Evolutionary conservation across 2,329 filamentous ascomycete species (phyloP).

Genomic region (Akanthomyces uredinophilus): DNA sequence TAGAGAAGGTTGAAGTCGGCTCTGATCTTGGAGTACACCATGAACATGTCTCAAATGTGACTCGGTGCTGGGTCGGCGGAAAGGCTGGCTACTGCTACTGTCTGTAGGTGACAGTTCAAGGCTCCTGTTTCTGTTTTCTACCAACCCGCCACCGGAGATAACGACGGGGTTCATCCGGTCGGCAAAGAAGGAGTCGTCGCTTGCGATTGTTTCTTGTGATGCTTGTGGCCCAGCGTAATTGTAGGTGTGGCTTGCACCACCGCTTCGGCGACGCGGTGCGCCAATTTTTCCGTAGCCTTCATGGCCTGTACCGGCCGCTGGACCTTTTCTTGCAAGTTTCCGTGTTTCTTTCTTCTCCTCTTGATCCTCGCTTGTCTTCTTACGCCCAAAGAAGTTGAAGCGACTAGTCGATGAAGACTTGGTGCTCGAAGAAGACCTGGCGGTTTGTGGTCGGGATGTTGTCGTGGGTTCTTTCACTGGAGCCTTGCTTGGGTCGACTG

Average conservation of each 20-base stretch:
- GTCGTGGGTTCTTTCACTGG: not conserved
- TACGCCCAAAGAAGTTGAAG: conserved; percentile 74
- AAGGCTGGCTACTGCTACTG: conserved; percentile 43
- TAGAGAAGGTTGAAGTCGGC: conserved; percentile 48
- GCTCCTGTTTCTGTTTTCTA: conserved; percentile 55
- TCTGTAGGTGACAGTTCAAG: conserved; percentile 44
- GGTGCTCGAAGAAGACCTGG: conserved; percentile 47
- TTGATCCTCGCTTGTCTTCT: conserved; percentile 56
- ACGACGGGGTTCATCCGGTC: conserved; percentile 62
- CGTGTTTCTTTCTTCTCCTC: conserved; percentile 20
- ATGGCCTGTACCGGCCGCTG: conserved; percentile 87
- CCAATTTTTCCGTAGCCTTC: conserved; percentile 74
- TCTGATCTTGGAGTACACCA: conserved; percentile 16
- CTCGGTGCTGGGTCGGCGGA: conserved; percentile 38
- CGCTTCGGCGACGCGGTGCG: conserved; percentile 57
- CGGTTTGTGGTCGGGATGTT: conserved; percentile 3
- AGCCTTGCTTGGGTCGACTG: not conserved
- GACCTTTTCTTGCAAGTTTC: conserved; percentile 63
- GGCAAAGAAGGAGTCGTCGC: conserved; percentile 52
- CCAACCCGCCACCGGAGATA: conserved; percentile 57
- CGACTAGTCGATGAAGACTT: conserved; percentile 55
- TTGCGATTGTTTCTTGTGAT: conserved; percentile 48
- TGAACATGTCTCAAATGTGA: conserved; percentile 30
- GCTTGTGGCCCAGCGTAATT: conserved; percentile 39
- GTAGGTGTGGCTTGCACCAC: conserved; percentile 46